Conservation (phyloP, 306 rosid genomes). For the Cercis canadensis region DNA sequence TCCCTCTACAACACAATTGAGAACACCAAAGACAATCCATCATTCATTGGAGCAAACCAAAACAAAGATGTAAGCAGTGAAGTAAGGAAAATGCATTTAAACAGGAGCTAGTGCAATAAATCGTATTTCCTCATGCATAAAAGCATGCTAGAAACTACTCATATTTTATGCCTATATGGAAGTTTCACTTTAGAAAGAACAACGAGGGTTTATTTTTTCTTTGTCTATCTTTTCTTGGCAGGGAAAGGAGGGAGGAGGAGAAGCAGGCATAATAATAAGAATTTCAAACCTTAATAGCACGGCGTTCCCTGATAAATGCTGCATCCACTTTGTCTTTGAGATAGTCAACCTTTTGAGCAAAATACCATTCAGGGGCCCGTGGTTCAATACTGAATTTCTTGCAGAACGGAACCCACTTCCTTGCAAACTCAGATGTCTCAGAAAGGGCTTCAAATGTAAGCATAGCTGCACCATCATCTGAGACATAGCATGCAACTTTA, state of each 20-base stretch:
- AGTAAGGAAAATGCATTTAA: slow-evolving; percentile 12
- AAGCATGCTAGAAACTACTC: not conserved
- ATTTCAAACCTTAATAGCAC: slow-evolving; percentile 79
- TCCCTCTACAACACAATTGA: slow-evolving; percentile 68
- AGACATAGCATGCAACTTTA: slow-evolving; percentile 90
- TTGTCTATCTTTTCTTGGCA: not conserved
- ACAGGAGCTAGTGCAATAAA: not conserved
- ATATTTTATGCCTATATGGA: not conserved
- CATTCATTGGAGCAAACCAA: not conserved
- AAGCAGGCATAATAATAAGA: not conserved
- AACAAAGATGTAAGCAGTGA: not conserved
- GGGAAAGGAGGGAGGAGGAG: too few relatives aligned
- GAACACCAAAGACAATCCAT: slow-evolving; percentile 35
- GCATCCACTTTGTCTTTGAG: slow-evolving; percentile 83
- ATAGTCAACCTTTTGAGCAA: slow-evolving; percentile 82
- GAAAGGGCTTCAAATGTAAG: slow-evolving; percentile 95
- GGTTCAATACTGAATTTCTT: slow-evolving; percentile 84
- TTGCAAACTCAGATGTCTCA: slow-evolving; percentile 91
- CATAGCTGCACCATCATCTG: slow-evolving; percentile 98
- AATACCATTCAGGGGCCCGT: slow-evolving; percentile 96
- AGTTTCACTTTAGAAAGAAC: not conserved
- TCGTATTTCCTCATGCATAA: too few relatives aligned
- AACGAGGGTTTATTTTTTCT: not conserved
- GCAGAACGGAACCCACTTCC: slow-evolving; percentile 97
- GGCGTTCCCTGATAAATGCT: slow-evolving; percentile 74